Base-by-base conservation (phyloP, 495 filamentous ascomycete genomes). In the Penicillium paxilli region DNA sequence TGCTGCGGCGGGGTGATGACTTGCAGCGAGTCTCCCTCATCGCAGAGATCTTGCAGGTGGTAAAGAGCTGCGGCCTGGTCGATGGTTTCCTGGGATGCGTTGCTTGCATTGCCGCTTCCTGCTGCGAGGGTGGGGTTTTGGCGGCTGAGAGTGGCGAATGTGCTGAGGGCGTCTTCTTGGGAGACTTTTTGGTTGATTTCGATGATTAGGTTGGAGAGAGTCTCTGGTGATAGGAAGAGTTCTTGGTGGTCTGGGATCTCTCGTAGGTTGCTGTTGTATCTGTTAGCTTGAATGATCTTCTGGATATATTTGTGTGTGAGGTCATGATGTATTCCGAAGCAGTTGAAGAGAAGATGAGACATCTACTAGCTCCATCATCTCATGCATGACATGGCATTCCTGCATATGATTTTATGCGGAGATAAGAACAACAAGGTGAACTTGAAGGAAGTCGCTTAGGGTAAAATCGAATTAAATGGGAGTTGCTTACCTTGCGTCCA, bases 241-340 rank as follows among this genome's bases (percentile, higher is more conserved):
- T 98, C 94, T 74, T 98, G 92, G 71, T 96, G 85, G 68, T 96
- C 89, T 42, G 94, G 94, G 35, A 98, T 84, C 76, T 93, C 84
- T 66, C 94, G 91, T 67, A 96, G 83, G 47, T 77, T 78, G 73
- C 90, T 95, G 46, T 44, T 16, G 14, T 21, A n/a, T n/a, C 16
- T 25, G 51, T 60, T 52, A 60, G 59, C 21, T 54, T 55, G 26
- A 32, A 55, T 19, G 49, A 9, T 46, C 19, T 51, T 23, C 37
- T 35, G 42, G 11, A 22, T 20, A 28, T 54, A 24, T 32, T 42
- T 23, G 41, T 17, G 35, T 38, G 35, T 7, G 35, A n/a, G 35
- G 35, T 38, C 1, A 38, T 38, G 16, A 7, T 12, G 6, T 16
- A n/a, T 16, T 28, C 26, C 26, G 26, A 11, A 5, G 26, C 5